Evolutionary conservation across 768 basidiomycete genomes (phyloP).

Genomic region (Serendipita sp.): DNA sequence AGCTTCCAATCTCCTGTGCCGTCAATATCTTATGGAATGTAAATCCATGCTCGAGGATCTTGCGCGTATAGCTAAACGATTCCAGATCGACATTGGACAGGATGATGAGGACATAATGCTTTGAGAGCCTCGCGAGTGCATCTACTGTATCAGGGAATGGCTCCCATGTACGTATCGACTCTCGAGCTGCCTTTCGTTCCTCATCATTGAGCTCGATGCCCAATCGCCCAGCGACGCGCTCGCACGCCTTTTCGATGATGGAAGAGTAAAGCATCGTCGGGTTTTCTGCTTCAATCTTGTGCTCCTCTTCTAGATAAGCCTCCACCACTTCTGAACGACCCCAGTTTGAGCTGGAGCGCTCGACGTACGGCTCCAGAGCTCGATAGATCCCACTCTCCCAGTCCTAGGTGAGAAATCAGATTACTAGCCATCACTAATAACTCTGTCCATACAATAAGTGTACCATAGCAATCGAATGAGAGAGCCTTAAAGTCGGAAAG

Average conservation of each 20-base stretch:
- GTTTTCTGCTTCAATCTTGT: conserved; percentile 38
- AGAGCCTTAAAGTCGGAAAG: conserved; percentile 25
- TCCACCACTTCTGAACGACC: conserved; percentile 34
- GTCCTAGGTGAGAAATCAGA: conserved; percentile 26
- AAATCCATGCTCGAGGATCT: conserved; percentile 33
- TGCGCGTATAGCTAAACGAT: conserved; percentile 45
- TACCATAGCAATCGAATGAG: conserved; percentile 65
- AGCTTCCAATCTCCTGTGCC: conserved; percentile 55
- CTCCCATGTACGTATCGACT: conserved; percentile 44
- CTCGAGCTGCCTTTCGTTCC: conserved; percentile 17
- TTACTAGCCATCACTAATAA: not conserved
- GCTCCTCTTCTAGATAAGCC: conserved; percentile 38
- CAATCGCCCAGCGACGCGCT: conserved; percentile 21
- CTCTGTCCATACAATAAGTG: conserved; percentile 33
- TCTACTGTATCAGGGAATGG: conserved; percentile 49
- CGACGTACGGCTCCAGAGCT: conserved; percentile 36
- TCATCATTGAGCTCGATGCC: conserved; percentile 11
- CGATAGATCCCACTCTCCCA: conserved; percentile 57
- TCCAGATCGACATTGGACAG: conserved; percentile 58
- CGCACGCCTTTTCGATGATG: conserved; percentile 30
- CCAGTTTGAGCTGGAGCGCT: conserved; percentile 25
- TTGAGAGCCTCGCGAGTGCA: conserved; percentile 43
- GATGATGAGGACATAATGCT: conserved; percentile 51
- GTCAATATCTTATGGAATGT: conserved; percentile 53
- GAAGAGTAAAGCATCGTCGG: conserved; percentile 45